Percentiles rank a stretch among this genome's conserved stretches.
Conservation (phyloP, 2,329 filamentous ascomycete genomes). For the Hymenoscyphus fructigenus region DNA sequence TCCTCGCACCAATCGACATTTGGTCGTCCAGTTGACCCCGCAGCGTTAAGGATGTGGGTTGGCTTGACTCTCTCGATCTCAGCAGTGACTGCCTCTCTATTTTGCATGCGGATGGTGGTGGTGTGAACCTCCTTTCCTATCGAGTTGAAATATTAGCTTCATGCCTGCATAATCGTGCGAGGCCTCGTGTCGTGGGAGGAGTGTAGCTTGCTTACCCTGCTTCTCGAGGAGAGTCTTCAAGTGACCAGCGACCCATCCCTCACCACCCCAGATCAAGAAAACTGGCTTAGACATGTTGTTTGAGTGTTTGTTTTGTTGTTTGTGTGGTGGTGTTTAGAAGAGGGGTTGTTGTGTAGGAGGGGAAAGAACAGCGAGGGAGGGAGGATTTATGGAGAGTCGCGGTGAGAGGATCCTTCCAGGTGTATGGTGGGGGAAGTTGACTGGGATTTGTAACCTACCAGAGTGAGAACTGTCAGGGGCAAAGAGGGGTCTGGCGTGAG, state of each 20-base stretch:
- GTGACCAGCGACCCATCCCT: constrained; percentile 63
- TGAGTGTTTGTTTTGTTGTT: background rate
- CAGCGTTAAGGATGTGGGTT: constrained; percentile 66
- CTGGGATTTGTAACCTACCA: constrained; percentile 15
- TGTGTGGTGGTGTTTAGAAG: background rate
- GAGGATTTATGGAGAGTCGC: constrained; percentile 6
- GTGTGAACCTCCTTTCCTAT: constrained; percentile 56
- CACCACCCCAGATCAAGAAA: constrained; percentile 65
- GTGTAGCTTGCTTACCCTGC: constrained; percentile 41
- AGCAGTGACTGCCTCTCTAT: constrained; percentile 54
- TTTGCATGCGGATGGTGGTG: constrained; percentile 65
- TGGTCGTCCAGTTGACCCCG: constrained; percentile 64
- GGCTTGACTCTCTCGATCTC: constrained; percentile 60
- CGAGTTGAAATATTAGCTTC: constrained; percentile 15
- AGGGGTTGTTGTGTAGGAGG: background rate
- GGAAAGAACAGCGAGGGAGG: background rate
- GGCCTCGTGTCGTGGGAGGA: background rate
- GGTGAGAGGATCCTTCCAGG: constrained; percentile 11
- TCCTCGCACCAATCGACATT: constrained; percentile 74
- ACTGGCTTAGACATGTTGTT: constrained; percentile 33
- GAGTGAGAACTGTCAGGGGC: constrained; percentile 7
- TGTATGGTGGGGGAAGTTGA: constrained; percentile 10
- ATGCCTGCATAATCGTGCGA: background rate
- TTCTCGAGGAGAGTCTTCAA: constrained; percentile 56
- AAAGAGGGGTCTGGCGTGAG: constrained; percentile 6